A percentile compares a stretch with the other conserved stretches of the same genome.
Conservation (phyloP, 2,329 filamentous ascomycete species). For the Emmonsia crescens region DNA sequence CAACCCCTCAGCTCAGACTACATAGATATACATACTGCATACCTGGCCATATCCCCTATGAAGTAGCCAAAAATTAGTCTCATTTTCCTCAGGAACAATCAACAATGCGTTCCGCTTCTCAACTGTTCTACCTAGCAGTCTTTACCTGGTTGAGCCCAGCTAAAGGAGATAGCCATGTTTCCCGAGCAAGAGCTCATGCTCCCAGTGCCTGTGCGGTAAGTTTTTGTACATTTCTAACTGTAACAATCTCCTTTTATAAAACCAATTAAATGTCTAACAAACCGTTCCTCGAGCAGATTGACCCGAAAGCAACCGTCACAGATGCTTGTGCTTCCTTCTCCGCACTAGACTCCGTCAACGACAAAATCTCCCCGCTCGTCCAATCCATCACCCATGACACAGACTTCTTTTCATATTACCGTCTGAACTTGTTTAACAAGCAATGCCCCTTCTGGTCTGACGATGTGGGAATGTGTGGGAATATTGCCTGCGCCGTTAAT, state of each 20-base stretch:
- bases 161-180: conserved; percentile 35
- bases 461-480: conserved; percentile 86
- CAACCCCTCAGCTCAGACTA: background rate
- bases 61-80: background rate
- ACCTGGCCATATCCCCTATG: background rate
- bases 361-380: conserved; percentile 62
- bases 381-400: conserved; percentile 73
- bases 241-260: background rate
- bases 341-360: conserved; percentile 76
- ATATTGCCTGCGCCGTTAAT: conserved; percentile 90
- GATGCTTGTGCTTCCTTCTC: conserved; percentile 93
- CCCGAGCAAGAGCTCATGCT: conserved; percentile 16
- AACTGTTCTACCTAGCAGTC: conserved; percentile 51
- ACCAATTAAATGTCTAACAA: background rate
- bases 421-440: conserved; percentile 88
- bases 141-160: conserved; percentile 46
- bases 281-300: conserved; percentile 50
- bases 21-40: background rate
- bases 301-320: conserved; percentile 76
- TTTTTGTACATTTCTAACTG: conserved; percentile 10
- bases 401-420: conserved; percentile 97
- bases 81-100: background rate
- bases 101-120: conserved; percentile 44
- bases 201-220: conserved; percentile 48
- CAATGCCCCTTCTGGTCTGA: conserved; percentile 95